These are phyloP conservation scores for Hanseniaspora mollemarum DNA, from an alignment of 805 yeast species.

Conservation along the genomic window DNA sequence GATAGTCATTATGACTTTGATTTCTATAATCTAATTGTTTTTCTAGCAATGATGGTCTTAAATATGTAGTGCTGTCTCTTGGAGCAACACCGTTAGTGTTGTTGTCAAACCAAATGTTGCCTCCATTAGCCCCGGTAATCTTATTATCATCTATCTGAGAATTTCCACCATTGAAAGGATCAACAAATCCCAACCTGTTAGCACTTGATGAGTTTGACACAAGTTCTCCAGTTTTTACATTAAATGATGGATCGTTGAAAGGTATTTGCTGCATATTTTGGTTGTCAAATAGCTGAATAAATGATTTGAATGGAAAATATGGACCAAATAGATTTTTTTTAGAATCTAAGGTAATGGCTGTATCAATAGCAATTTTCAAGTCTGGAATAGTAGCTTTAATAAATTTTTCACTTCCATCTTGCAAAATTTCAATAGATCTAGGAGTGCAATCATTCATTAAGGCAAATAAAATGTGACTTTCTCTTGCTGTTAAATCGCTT, in stretches of 20 bases:
- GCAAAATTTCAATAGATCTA: constrained; percentile 37
- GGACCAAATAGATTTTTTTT: constrained; percentile 40
- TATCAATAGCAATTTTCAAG: constrained; percentile 35
- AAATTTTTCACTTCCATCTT: constrained; percentile 22
- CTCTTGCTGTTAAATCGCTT: constrained; percentile 50
- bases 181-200: constrained; percentile 9
- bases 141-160: background rate
- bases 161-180: constrained; percentile 5
- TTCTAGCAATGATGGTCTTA: background rate
- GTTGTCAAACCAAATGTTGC: constrained; percentile 12
- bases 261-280: constrained; percentile 24
- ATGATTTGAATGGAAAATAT: constrained; percentile 32
- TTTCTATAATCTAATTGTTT: background rate
- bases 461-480: constrained; percentile 55
- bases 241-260: constrained; percentile 18
- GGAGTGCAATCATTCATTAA: constrained; percentile 50
- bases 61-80: background rate
- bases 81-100: background rate
- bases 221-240: constrained; percentile 11
- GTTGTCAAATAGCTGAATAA: constrained; percentile 35
- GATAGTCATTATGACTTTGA: background rate
- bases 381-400: constrained; percentile 39
- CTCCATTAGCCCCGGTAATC: background rate
- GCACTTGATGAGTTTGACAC: background rate
- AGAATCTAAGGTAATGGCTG: constrained; percentile 34